These are phyloP conservation scores for Epichloe hybrida DNA, from an alignment of 2,329 filamentous ascomycete species.

Conservation along the genomic window DNA sequence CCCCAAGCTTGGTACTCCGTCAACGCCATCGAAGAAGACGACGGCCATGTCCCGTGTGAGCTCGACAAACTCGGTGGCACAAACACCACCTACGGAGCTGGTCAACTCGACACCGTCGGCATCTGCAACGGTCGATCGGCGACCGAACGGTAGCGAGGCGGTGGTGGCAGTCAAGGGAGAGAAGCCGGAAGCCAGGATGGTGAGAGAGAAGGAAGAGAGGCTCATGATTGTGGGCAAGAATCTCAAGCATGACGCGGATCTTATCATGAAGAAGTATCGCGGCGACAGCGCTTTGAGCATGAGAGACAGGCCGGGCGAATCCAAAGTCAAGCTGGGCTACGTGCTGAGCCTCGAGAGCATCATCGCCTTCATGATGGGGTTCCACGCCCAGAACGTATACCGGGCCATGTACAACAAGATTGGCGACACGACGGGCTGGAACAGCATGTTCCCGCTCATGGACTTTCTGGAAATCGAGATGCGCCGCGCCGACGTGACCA, in stretches of 20 bases:
- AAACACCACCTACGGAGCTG: conserved; percentile 37
- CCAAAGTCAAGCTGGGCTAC: conserved; percentile 26
- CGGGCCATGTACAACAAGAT: conserved; percentile 30
- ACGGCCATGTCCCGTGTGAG: conserved; percentile 39
- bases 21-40: conserved; percentile 39
- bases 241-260: conserved; percentile 41
- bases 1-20: conserved; percentile 24
- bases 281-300: conserved; percentile 11
- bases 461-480: conserved; percentile 26
- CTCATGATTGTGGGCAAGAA: conserved; percentile 31
- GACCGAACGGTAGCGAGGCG: conserved; percentile 20
- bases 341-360: conserved; percentile 35
- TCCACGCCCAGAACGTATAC: conserved; percentile 33
- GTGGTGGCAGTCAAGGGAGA: conserved; percentile 11
- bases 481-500: conserved; percentile 17
- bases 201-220: conserved; percentile 23
- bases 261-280: conserved; percentile 20
- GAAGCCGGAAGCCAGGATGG: conserved; percentile 10
- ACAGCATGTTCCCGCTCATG: conserved; percentile 31
- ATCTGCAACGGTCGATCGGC: conserved; percentile 12
- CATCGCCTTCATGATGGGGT: conserved; percentile 39
- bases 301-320: conserved; percentile 15
- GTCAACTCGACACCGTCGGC: conserved; percentile 20
- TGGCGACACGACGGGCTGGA: conserved; percentile 28
- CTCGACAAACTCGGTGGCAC: conserved; percentile 37